These are phyloP conservation scores for Flaveria brownii DNA, from an alignment of 129 eudicot species.

Conservation along the genomic window DNA sequence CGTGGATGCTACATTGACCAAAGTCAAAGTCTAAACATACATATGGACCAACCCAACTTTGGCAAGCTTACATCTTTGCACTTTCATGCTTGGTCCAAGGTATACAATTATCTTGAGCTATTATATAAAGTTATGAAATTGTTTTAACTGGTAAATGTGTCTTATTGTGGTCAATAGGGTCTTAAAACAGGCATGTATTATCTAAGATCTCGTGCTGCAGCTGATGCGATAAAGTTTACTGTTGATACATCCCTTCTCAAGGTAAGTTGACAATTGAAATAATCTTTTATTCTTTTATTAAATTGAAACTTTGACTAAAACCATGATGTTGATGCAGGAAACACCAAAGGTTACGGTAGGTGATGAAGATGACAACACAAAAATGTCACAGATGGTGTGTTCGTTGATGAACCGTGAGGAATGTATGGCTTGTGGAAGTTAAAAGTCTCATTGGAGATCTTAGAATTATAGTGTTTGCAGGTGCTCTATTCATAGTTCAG, in stretches of 20 bases:
- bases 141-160: not conserved
- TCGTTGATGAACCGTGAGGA: constrained; percentile 80
- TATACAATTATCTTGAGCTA: too few relatives aligned
- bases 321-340: constrained; percentile 49
- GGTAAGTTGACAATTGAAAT: constrained; percentile 27
- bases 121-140: too few relatives aligned
- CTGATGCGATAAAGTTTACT: constrained; percentile 96
- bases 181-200: constrained; percentile 96
- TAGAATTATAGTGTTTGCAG: not conserved
- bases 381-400: constrained; percentile 79
- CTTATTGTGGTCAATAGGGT: constrained; percentile 45
- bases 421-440: constrained; percentile 89
- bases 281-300: not conserved
- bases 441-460: not conserved
- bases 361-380: constrained; percentile 49
- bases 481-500: not conserved
- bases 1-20: too few relatives aligned
- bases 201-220: constrained; percentile 86
- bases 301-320: not conserved
- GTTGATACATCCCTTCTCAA: constrained; percentile 80
- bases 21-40: too few relatives aligned
- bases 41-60: too few relatives aligned
- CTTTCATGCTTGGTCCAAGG: too few relatives aligned
- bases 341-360: constrained; percentile 27
- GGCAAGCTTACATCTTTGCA: too few relatives aligned